Evolutionary conservation across 805 yeast species (phyloP).

Genomic region (Barnettozyma californica): DNA sequence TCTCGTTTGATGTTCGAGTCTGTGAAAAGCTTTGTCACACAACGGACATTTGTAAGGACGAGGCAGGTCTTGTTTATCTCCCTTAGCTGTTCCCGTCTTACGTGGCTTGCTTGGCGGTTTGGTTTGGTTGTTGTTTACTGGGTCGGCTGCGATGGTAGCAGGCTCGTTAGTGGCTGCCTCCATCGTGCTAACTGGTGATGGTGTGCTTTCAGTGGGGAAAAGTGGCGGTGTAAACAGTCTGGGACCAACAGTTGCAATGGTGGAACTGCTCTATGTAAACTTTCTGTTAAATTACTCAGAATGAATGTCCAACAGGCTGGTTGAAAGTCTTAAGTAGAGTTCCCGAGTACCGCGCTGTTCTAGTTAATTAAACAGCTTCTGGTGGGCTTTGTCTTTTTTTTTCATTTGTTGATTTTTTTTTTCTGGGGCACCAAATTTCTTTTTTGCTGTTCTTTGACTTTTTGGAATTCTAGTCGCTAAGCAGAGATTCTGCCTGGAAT

Average conservation of each 20-base stretch:
- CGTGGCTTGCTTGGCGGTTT: not conserved
- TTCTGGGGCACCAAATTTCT: conserved; percentile 2
- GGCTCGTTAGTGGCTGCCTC: not conserved
- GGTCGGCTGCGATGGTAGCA: not conserved
- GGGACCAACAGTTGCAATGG: not conserved
- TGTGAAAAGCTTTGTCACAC: conserved; percentile 69
- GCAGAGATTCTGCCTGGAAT: not conserved
- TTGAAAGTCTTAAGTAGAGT: not conserved
- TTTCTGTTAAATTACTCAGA: not conserved
- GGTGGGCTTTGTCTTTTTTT: not conserved
- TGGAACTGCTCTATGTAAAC: not conserved
- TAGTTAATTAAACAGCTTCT: not conserved
- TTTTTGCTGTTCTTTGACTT: not conserved
- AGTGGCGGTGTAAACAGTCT: not conserved
- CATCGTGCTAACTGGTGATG: not conserved
- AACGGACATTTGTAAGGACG: conserved; percentile 70
- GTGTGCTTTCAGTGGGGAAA: not conserved
- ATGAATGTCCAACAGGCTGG: not conserved
- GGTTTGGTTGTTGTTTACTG: not conserved
- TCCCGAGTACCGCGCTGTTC: not conserved
- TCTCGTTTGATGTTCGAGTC: conserved; percentile 74
- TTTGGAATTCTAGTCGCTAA: not conserved
- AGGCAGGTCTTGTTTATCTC: conserved; percentile 24
- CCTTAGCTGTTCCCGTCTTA: not conserved
- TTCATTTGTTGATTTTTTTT: not conserved